These are phyloP conservation scores for Castanea crenata DNA, from an alignment of 306 rosid genomes.

Conservation along the genomic window DNA sequence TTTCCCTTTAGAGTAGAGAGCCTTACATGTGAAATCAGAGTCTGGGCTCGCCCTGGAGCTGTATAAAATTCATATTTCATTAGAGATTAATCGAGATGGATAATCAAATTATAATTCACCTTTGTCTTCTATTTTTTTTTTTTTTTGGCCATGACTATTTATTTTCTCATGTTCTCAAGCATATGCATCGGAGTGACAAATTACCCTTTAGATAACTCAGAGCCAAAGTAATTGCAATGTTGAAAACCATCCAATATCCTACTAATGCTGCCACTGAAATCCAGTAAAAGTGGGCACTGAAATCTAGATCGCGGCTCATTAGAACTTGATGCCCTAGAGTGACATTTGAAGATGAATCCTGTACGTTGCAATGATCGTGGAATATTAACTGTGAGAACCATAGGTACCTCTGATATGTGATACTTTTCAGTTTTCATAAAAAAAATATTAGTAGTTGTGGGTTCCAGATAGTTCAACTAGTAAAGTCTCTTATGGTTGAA, in stretches of 20 bases:
- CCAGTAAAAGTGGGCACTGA: slow-evolving; percentile 49
- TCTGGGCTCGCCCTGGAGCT: slow-evolving; percentile 52
- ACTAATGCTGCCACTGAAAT: slow-evolving; percentile 47
- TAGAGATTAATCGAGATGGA: neutral
- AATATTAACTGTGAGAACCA: neutral
- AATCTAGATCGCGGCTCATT: slow-evolving; percentile 37
- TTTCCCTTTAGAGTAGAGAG: slow-evolving; percentile 34
- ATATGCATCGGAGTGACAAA: slow-evolving; percentile 14
- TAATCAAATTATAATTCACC: neutral
- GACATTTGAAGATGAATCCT: slow-evolving; percentile 40
- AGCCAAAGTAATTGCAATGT: slow-evolving; percentile 42
- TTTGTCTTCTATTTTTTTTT: neutral
- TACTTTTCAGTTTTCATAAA: neutral
- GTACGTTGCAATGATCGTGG: neutral
- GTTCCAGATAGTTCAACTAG: no score
- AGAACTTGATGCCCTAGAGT: slow-evolving; percentile 47
- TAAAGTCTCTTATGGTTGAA: no score
- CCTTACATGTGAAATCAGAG: slow-evolving; percentile 35
- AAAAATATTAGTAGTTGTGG: neutral
- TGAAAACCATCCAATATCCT: slow-evolving; percentile 45
- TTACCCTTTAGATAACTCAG: slow-evolving; percentile 40
- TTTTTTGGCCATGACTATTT: no score
- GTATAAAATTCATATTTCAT: slow-evolving; percentile 6
- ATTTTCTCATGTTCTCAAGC: neutral
- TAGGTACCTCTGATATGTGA: neutral